Evolutionary conservation across 2,329 filamentous ascomycete genomes (phyloP).

Genomic region (Apiospora sp.): DNA sequence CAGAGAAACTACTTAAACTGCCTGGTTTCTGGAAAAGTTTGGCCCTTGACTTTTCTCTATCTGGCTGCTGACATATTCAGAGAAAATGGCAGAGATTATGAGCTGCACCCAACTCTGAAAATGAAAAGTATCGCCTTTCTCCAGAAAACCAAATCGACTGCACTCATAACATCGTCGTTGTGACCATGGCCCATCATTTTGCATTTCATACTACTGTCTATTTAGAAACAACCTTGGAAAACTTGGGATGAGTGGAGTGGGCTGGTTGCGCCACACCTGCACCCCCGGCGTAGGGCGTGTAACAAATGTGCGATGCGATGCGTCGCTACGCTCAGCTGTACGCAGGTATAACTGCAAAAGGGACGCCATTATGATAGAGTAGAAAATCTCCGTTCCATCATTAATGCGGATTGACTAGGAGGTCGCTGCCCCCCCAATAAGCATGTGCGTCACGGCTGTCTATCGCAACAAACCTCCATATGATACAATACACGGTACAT

Average conservation of each 20-base stretch:
- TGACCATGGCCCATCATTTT: neutral
- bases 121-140: neutral
- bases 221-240: neutral
- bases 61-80: neutral
- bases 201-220: neutral
- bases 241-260: constrained; percentile 4
- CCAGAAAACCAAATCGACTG: neutral
- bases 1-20: neutral
- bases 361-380: too few relatives aligned
- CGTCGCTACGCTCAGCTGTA: neutral
- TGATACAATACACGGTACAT: neutral
- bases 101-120: too few relatives aligned
- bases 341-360: too few relatives aligned
- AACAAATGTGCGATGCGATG: too few relatives aligned
- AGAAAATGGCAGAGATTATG: neutral
- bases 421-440: too few relatives aligned
- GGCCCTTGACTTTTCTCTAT: neutral
- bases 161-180: constrained; percentile 12
- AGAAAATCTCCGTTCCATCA: too few relatives aligned
- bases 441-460: neutral
- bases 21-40: neutral
- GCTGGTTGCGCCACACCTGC: neutral
- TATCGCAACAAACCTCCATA: neutral
- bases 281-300: neutral
- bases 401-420: too few relatives aligned